phyloP scores from a whole-genome alignment of 192 early-diverging fungal species.

The Backusella luteola region DNA sequence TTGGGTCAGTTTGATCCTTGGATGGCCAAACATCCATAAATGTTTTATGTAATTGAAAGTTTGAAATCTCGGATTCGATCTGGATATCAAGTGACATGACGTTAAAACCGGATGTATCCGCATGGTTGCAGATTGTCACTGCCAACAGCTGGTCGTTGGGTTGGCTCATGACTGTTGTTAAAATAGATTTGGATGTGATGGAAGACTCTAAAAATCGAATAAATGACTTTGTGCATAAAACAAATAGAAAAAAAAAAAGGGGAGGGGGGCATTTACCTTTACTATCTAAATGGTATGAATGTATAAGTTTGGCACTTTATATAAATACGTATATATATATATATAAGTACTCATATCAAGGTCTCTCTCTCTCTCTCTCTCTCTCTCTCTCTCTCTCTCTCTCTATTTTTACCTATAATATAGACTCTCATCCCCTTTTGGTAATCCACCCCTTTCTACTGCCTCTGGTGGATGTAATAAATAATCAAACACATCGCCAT shows the following conservation, averaged over 20 bases:
- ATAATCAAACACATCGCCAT: slow-evolving; percentile 38
- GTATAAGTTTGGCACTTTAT: slow-evolving; percentile 10
- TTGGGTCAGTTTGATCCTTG: slow-evolving; percentile 9
- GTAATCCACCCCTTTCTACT: neutral
- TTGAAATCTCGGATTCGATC: neutral
- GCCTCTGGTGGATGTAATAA: slow-evolving; percentile 24
- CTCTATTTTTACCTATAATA: slow-evolving; percentile 30
- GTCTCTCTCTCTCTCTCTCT: neutral
- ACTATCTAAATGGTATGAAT: slow-evolving; percentile 4
- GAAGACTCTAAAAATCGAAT: neutral
- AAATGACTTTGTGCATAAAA: neutral
- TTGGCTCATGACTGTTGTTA: slow-evolving; percentile 2
- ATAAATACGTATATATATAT: neutral
- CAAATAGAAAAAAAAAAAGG: neutral
- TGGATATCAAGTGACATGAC: slow-evolving; percentile 1
- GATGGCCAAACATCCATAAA: slow-evolving; percentile 40
- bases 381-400: neutral
- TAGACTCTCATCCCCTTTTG: slow-evolving; percentile 20
- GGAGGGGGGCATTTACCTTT: slow-evolving; percentile 1
- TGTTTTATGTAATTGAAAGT: slow-evolving; percentile 17
- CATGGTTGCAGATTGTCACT: neutral
- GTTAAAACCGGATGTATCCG: neutral
- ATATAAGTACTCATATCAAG: neutral
- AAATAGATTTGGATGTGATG: neutral
- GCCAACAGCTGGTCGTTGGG: neutral